Evolutionary conservation across 2,329 filamentous ascomycete species (phyloP).

Genomic region (Ophiostoma sp.): DNA sequence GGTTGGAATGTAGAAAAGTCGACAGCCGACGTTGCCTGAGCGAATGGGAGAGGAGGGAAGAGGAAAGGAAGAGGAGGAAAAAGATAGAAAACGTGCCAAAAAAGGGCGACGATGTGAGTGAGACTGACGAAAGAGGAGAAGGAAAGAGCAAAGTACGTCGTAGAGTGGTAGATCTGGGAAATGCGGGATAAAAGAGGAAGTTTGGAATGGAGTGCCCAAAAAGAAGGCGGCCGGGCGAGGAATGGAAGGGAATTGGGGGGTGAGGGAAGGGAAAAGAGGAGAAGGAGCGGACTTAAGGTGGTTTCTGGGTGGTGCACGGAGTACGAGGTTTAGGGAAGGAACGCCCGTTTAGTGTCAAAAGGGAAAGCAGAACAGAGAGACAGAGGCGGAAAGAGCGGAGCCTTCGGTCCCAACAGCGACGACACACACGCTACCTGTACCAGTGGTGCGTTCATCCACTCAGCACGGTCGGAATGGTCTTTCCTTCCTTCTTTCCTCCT

Average conservation of each 20-base stretch:
- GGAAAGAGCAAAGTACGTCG: too few species aligned
- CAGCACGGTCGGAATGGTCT: neutral
- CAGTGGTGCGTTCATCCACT: neutral
- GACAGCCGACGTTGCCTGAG: constrained; percentile 2
- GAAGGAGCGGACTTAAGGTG: constrained; percentile 2
- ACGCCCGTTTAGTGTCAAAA: constrained; percentile 4
- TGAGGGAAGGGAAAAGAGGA: constrained; percentile 1
- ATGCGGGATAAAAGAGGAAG: constrained; percentile 13
- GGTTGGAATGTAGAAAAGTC: neutral
- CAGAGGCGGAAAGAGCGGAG: constrained; percentile 19
- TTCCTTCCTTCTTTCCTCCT: too few species aligned
- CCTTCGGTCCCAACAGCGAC: constrained; percentile 9
- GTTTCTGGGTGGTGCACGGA: neutral
- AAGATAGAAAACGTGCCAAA: constrained; percentile 15
- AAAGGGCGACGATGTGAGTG: constrained; percentile 7
- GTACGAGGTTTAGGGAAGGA: constrained; percentile 17
- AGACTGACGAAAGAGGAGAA: constrained; percentile 10
- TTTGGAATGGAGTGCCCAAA: neutral
- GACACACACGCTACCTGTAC: neutral
- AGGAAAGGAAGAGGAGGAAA: constrained; percentile 1
- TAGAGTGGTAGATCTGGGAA: constrained; percentile 19
- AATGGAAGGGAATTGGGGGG: neutral
- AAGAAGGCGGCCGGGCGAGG: neutral
- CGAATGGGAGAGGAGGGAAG: neutral
- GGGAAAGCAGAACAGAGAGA: neutral